These are phyloP conservation scores for Phaffia tasmanica DNA, from an alignment of 768 basidiomycete species.

Conservation along the genomic window DNA sequence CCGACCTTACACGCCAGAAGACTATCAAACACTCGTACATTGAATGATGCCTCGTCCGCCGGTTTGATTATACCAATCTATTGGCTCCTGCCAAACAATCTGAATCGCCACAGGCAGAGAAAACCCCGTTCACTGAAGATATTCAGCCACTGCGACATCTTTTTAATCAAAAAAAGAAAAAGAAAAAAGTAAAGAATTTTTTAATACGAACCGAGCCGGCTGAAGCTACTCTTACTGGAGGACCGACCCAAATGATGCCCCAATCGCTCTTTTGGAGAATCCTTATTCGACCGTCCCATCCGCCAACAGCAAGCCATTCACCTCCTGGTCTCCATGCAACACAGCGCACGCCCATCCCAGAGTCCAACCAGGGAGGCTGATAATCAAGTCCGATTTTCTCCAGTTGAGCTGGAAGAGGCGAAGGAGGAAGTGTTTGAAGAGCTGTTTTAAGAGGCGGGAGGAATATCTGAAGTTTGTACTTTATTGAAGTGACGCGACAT, in stretches of 20 bases:
- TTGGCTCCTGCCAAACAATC: conserved; percentile 77
- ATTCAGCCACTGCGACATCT: neutral
- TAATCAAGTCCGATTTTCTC: neutral
- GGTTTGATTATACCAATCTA: conserved; percentile 70
- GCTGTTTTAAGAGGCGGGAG: conserved; percentile 55
- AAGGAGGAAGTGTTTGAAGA: conserved; percentile 57
- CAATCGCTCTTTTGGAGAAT: conserved; percentile 66
- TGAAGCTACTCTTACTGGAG: conserved; percentile 46
- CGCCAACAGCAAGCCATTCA: conserved; percentile 65
- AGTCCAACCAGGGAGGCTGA: conserved; percentile 42
- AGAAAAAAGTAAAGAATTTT: too few species aligned
- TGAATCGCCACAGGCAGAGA: conserved; percentile 35
- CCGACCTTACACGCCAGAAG: conserved; percentile 50
- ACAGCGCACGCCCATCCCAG: conserved; percentile 67
- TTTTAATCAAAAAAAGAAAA: neutral
- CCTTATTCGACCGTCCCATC: conserved; percentile 77
- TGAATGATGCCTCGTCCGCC: conserved; percentile 77
- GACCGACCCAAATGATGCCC: conserved; percentile 55
- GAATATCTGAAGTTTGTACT: conserved; percentile 66
- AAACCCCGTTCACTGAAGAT: conserved; percentile 27
- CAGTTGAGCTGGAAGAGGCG: conserved; percentile 27
- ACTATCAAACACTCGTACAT: conserved; percentile 44
- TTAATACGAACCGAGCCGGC: conserved; percentile 50
- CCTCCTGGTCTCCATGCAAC: conserved; percentile 81
- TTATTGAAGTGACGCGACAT: too few species aligned